Conservation (phyloP, 1,139 yeast genomes). For the Lodderomyces theae region DNA sequence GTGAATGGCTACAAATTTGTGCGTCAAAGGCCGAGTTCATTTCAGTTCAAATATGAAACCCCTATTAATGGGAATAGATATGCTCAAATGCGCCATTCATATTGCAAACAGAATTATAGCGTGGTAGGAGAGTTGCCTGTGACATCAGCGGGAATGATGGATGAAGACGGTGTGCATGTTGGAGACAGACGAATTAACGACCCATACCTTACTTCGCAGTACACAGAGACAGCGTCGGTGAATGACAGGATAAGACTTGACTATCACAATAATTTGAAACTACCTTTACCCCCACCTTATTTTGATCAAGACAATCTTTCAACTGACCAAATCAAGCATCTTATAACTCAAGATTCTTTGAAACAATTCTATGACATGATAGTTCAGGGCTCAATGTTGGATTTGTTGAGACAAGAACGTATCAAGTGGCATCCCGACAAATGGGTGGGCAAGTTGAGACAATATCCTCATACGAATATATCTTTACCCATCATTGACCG, state of each 20-base stretch:
- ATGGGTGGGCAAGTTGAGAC: constrained; percentile 28
- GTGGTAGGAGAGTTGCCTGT: constrained; percentile 37
- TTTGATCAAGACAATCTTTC: constrained; percentile 11
- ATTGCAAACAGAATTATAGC: constrained; percentile 21
- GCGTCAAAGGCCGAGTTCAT: constrained; percentile 18
- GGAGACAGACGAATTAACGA: constrained; percentile 44
- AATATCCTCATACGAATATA: constrained; percentile 3
- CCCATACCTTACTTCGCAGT: constrained; percentile 29
- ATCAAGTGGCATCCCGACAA: constrained; percentile 72
- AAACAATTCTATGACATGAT: constrained; percentile 28
- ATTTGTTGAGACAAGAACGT: constrained; percentile 48
- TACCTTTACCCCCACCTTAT: constrained; percentile 23
- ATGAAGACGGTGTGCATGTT: constrained; percentile 34
- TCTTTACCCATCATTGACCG: constrained; percentile 28
- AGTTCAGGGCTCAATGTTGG: constrained; percentile 17
- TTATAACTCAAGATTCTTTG: constrained; percentile 23
- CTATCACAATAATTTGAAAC: constrained; percentile 17
- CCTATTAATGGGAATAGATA: constrained; percentile 18
- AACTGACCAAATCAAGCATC: constrained; percentile 18
- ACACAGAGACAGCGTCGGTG: background rate
- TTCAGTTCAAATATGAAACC: constrained; percentile 21
- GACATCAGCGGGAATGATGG: constrained; percentile 39
- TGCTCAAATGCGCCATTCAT: constrained; percentile 10
- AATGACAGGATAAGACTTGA: constrained; percentile 10
- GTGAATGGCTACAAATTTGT: constrained; percentile 38